phyloP scores from a whole-genome alignment of 169 alveolate species.

The Babesia bigemina region DNA sequence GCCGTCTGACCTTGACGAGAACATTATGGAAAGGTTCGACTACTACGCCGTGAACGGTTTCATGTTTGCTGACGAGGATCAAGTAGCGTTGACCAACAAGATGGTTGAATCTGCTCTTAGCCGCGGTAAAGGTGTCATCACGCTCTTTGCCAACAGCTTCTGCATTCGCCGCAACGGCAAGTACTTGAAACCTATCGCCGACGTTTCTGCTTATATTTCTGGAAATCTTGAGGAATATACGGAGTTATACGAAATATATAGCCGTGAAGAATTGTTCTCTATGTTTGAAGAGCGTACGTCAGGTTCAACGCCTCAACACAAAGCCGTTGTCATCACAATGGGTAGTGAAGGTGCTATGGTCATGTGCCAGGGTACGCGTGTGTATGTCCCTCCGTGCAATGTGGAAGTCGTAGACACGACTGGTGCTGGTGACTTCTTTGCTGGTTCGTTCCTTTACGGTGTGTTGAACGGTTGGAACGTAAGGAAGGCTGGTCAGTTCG shows the following conservation, averaged over 20 bases:
- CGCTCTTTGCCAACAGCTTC: constrained; percentile 25
- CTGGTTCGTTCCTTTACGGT: constrained; percentile 25
- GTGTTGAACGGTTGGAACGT: constrained; percentile 14
- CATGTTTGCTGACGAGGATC: constrained; percentile 18
- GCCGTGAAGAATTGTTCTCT: neutral
- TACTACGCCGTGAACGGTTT: constrained; percentile 30
- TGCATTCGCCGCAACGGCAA: constrained; percentile 23
- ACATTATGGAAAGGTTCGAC: constrained; percentile 11
- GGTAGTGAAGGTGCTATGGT: constrained; percentile 23
- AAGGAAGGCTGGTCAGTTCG: neutral
- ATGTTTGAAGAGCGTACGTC: constrained; percentile 3
- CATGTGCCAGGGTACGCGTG: constrained; percentile 10
- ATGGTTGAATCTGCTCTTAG: constrained; percentile 27
- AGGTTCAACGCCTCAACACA: constrained; percentile 15
- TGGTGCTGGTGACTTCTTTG: constrained; percentile 49
- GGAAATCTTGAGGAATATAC: constrained; percentile 29
- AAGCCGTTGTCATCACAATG: constrained; percentile 22
- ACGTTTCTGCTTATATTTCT: constrained; percentile 9
- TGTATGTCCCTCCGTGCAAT: constrained; percentile 8
- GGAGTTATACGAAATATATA: constrained; percentile 6
- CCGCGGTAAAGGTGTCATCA: constrained; percentile 32
- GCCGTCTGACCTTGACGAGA: neutral
- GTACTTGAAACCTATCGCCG: constrained; percentile 16
- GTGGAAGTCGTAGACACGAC: constrained; percentile 23
- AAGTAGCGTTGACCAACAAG: neutral